Percentiles rank a stretch among this genome's conserved stretches.
Conservation (phyloP, 164 flowering plant genomes). For the Annona squamosa region DNA sequence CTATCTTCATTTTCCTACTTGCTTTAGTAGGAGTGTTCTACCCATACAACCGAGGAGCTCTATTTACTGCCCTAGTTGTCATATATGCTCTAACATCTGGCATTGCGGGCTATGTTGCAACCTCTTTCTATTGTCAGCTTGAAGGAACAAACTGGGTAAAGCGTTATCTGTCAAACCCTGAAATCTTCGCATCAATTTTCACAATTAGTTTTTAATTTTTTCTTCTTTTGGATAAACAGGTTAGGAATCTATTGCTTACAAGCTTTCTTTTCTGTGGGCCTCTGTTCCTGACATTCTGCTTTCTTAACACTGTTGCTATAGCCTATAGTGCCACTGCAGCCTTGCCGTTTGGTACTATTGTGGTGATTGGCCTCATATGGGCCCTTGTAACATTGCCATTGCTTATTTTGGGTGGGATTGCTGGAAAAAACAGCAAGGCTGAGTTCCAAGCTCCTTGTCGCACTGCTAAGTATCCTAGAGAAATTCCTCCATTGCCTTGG, state of each 20-base stretch:
- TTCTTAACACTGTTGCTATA: constrained; percentile 38
- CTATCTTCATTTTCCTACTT: constrained; percentile 32
- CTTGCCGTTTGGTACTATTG: constrained; percentile 36
- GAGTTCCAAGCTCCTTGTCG: constrained; percentile 43
- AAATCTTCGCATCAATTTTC: background rate
- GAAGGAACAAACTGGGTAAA: constrained; percentile 39
- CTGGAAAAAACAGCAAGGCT: constrained; percentile 37
- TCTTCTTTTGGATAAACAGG: constrained; percentile 18
- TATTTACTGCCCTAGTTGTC: constrained; percentile 36
- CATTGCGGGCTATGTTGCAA: constrained; percentile 36
- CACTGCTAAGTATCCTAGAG: constrained; percentile 38
- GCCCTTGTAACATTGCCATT: constrained; percentile 35
- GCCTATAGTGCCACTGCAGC: constrained; percentile 40
- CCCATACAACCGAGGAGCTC: constrained; percentile 41
- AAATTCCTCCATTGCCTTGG: constrained; percentile 39
- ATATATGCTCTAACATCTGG: constrained; percentile 39
- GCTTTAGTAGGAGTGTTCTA: constrained; percentile 38
- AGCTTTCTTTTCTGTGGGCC: constrained; percentile 43
- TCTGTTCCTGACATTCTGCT: constrained; percentile 35
- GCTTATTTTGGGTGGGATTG: constrained; percentile 41
- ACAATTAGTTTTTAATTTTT: background rate
- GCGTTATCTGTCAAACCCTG: background rate
- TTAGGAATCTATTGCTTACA: constrained; percentile 33
- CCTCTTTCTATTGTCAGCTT: constrained; percentile 38
- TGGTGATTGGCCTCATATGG: constrained; percentile 40